Conservation (phyloP, 768 basidiomycete species). For the Wakefieldia striispora region DNA sequence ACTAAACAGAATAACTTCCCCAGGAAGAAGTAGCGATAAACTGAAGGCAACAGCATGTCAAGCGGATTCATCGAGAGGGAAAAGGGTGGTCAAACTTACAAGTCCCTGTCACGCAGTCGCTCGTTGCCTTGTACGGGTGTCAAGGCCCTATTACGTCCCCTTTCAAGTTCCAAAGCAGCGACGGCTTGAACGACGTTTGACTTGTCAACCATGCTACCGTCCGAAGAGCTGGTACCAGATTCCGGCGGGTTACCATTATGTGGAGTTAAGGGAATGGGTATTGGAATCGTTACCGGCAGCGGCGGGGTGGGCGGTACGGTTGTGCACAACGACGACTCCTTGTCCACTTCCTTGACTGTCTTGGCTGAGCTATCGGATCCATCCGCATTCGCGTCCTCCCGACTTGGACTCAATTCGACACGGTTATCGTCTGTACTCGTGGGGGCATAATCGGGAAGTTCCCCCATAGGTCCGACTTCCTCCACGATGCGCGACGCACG, state of each 20-base stretch:
- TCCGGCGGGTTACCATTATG: slow-evolving; percentile 19
- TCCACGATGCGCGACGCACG: slow-evolving; percentile 28
- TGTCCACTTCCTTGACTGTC: slow-evolving; percentile 3
- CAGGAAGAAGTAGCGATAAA: slow-evolving; percentile 38
- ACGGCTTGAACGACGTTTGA: slow-evolving; percentile 30
- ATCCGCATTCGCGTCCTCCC: not conserved
- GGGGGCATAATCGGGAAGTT: slow-evolving; percentile 34
- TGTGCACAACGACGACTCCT: slow-evolving; percentile 4
- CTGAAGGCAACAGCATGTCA: slow-evolving; percentile 19
- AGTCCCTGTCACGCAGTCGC: slow-evolving; percentile 35
- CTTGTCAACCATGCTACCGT: slow-evolving; percentile 44
- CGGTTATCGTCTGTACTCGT: not conserved
- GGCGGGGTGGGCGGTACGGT: slow-evolving; percentile 3
- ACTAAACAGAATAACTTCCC: slow-evolving; percentile 49
- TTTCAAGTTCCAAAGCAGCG: slow-evolving; percentile 36
- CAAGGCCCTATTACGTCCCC: slow-evolving; percentile 52
- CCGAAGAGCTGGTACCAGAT: slow-evolving; percentile 47
- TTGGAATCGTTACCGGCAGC: slow-evolving; percentile 4
- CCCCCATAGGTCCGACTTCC: slow-evolving; percentile 46
- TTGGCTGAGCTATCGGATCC: not conserved
- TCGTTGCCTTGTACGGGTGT: slow-evolving; percentile 56
- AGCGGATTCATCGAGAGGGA: not conserved
- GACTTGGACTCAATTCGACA: not conserved
- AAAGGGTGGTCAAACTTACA: slow-evolving; percentile 33
- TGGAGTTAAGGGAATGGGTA: slow-evolving; percentile 4